Percentiles rank a stretch among this genome's conserved stretches.
Conservation (phyloP, 139 green algal species). For the Chlamydomonas eustigma region DNA sequence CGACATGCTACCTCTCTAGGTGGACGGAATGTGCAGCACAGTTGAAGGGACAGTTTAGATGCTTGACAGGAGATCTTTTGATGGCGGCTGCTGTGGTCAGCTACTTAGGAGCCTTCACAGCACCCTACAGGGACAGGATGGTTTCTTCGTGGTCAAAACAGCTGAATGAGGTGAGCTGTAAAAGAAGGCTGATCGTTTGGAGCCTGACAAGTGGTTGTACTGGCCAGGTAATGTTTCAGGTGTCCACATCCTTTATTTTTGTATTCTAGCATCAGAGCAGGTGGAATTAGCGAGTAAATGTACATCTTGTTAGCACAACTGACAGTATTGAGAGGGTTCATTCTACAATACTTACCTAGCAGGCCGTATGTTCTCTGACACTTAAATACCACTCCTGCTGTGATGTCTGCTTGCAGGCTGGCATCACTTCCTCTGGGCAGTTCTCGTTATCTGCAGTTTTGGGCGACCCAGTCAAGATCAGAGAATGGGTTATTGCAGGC, state of each 20-base stretch:
- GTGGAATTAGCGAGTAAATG: neutral
- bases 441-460: constrained; percentile 50
- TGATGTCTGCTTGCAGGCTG: neutral
- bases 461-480: constrained; percentile 58
- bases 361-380: neutral
- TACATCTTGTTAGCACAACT: neutral
- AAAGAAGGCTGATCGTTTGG: no score
- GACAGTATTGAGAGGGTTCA: neutral
- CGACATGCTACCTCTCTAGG: neutral
- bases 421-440: constrained; percentile 38
- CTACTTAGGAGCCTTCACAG: constrained; percentile 68
- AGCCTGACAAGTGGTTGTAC: no score
- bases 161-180: constrained; percentile 3
- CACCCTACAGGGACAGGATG: constrained; percentile 35
- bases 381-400: neutral
- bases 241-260: no score
- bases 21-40: constrained; percentile 39
- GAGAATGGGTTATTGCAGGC: constrained; percentile 61
- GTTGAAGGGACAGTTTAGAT: constrained; percentile 35
- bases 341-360: neutral
- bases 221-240: no score
- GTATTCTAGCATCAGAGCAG: neutral
- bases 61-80: constrained; percentile 64
- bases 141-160: constrained; percentile 16
- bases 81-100: constrained; percentile 51